These are phyloP conservation scores for Alternaria sp. DNA, from an alignment of 2,329 filamentous ascomycete species.

Conservation along the genomic window DNA sequence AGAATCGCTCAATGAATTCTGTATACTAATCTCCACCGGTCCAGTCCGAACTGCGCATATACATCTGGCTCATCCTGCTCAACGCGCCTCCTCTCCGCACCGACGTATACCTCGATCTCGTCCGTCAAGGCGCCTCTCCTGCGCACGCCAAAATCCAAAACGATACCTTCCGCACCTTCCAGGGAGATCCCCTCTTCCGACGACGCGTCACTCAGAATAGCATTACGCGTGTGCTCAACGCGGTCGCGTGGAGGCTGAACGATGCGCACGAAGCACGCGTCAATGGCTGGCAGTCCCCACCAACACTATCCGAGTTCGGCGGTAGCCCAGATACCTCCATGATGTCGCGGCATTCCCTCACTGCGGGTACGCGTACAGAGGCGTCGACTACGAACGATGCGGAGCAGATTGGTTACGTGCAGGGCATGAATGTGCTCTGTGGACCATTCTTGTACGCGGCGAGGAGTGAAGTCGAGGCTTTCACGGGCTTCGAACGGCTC, in stretches of 20 bases:
- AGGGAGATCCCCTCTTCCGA: slow-evolving; percentile 96
- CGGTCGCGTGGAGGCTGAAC: slow-evolving; percentile 90
- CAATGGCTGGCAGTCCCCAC: slow-evolving; percentile 59
- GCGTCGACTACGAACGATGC: slow-evolving; percentile 51
- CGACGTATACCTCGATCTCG: slow-evolving; percentile 85
- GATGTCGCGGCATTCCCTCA: slow-evolving; percentile 42
- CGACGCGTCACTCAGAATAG: slow-evolving; percentile 94
- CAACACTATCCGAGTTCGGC: slow-evolving; percentile 56
- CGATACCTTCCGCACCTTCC: slow-evolving; percentile 95
- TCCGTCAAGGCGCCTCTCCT: slow-evolving; percentile 91
- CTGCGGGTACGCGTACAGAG: slow-evolving; percentile 36
- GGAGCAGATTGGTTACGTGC: slow-evolving; percentile 87
- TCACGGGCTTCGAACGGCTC: slow-evolving; percentile 85
- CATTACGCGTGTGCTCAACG: slow-evolving; percentile 91
- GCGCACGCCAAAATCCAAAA: slow-evolving; percentile 98
- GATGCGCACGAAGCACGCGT: slow-evolving; percentile 71
- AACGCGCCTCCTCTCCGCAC: slow-evolving; percentile 85
- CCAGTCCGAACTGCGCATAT: slow-evolving; percentile 90
- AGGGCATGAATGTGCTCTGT: slow-evolving; percentile 98
- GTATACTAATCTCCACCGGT: not conserved
- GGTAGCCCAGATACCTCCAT: slow-evolving; percentile 55
- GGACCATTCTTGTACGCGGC: slow-evolving; percentile 96
- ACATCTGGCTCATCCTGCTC: slow-evolving; percentile 93
- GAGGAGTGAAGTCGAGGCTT: slow-evolving; percentile 92
- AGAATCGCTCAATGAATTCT: not conserved